A percentile compares a stretch with the other conserved stretches of the same genome.
Evolutionary conservation across 1,284 basidiomycete genomes (phyloP).

Genomic region (Cryptococcus sp.): DNA sequence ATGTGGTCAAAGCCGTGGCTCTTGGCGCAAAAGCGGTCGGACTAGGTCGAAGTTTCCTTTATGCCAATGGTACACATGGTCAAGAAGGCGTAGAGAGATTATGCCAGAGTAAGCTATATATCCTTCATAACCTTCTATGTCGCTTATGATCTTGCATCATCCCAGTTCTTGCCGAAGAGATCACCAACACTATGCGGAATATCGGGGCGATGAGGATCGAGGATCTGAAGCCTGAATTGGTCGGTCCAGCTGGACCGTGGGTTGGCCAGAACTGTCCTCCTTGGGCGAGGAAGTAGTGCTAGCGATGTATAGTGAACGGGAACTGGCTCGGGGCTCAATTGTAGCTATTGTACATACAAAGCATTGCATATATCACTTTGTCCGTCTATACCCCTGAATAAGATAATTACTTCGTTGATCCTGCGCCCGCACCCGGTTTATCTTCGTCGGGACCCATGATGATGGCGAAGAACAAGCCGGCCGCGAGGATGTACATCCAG

Average conservation of each 20-base stretch:
- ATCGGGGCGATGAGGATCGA: constrained; percentile 56
- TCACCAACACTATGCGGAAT: constrained; percentile 58
- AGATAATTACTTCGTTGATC: not conserved
- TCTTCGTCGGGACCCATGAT: constrained; percentile 36
- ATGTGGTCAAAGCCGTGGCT: constrained; percentile 62
- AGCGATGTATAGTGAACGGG: not conserved
- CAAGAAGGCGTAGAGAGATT: constrained; percentile 57
- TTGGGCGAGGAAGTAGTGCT: constrained; percentile 23
- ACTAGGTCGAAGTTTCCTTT: constrained; percentile 59
- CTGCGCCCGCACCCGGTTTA: constrained; percentile 1
- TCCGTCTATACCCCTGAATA: too few relatives aligned
- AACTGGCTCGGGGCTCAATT: too few relatives aligned
- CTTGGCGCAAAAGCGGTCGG: constrained; percentile 62
- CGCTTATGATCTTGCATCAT: not conserved
- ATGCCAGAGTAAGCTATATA: constrained; percentile 53
- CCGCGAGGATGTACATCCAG: constrained; percentile 74
- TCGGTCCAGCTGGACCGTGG: constrained; percentile 55
- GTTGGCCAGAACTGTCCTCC: constrained; percentile 43
- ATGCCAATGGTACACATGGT: constrained; percentile 59
- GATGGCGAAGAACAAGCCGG: constrained; percentile 55
- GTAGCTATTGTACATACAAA: not conserved
- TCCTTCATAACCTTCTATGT: not conserved
- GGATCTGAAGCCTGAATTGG: constrained; percentile 78
- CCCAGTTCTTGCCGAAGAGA: constrained; percentile 58
- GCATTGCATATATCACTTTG: not conserved